These are phyloP conservation scores for Agaricus blazei DNA, from an alignment of 768 basidiomycete species.

Conservation along the genomic window DNA sequence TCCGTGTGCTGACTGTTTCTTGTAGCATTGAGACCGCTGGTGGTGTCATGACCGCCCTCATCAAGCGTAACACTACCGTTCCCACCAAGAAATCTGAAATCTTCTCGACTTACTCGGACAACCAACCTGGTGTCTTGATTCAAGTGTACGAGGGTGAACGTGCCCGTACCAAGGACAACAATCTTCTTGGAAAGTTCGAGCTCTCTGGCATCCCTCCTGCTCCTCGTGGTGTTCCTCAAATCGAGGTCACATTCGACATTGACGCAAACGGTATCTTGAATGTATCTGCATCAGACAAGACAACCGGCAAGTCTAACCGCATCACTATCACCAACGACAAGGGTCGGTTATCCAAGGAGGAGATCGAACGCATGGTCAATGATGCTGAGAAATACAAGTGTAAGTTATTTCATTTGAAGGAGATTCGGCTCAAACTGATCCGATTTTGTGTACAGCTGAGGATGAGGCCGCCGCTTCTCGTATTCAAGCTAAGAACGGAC, in stretches of 20 bases:
- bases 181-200: constrained; percentile 97
- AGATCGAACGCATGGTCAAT: constrained; percentile 95
- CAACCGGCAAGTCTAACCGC: constrained; percentile 92
- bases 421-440: constrained; percentile 8
- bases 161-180: constrained; percentile 98
- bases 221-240: constrained; percentile 95
- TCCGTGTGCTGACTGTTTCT: constrained; percentile 11
- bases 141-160: constrained; percentile 98
- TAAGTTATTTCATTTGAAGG: constrained; percentile 23
- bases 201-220: constrained; percentile 95
- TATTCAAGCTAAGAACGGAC: constrained; percentile 82
- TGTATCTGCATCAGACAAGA: constrained; percentile 94
- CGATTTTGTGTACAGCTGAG: constrained; percentile 47
- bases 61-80: constrained; percentile 98
- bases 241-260: constrained; percentile 98
- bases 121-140: constrained; percentile 97
- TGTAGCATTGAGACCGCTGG: constrained; percentile 93
- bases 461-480: constrained; percentile 83
- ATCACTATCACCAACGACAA: constrained; percentile 97
- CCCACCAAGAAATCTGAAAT: constrained; percentile 98
- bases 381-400: constrained; percentile 94
- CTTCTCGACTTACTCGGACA: constrained; percentile 98
- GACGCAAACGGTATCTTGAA: constrained; percentile 96
- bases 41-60: constrained; percentile 98
- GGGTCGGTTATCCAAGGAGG: constrained; percentile 94